These are phyloP conservation scores for Aspergillus floridensis DNA, from an alignment of 2,329 filamentous ascomycete species.

Conservation along the genomic window DNA sequence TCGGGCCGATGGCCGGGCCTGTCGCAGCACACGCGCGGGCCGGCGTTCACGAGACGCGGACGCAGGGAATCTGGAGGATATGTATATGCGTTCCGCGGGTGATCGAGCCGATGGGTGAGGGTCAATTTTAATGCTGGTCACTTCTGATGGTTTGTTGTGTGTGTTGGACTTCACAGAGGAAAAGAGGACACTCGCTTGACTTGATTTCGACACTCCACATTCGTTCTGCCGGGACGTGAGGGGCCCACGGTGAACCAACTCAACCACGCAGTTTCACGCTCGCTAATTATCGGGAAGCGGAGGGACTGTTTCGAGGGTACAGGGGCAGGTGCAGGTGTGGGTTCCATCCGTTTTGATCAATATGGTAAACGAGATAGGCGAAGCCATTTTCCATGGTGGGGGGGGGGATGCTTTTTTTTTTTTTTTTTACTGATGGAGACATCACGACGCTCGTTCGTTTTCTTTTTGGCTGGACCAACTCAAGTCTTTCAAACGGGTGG, in stretches of 20 bases:
- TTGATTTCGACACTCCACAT: not conserved
- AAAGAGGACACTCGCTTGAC: not conserved
- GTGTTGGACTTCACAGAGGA: no score
- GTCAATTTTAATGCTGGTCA: not conserved
- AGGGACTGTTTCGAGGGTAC: no score
- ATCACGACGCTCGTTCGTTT: not conserved
- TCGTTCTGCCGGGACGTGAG: not conserved
- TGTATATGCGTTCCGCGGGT: not conserved
- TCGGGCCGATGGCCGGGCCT: not conserved
- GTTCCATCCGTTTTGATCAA: not conserved
- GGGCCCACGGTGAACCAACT: no score
- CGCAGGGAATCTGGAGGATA: not conserved
- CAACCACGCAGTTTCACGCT: no score
- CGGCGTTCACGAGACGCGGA: not conserved
- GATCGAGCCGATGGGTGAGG: not conserved
- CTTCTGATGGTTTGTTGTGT: no score
- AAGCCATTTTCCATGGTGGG: no score
- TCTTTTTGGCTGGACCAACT: not conserved
- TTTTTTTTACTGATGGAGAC: no score
- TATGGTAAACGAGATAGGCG: no score
- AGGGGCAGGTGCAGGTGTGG: no score
- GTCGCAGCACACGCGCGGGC: not conserved
- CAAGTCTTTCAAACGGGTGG: not conserved
- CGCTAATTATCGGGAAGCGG: no score
- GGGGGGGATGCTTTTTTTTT: no score